These are phyloP conservation scores for Aureobasidium sp. DNA, from an alignment of 2,329 filamentous ascomycete genomes.

Conservation along the genomic window DNA sequence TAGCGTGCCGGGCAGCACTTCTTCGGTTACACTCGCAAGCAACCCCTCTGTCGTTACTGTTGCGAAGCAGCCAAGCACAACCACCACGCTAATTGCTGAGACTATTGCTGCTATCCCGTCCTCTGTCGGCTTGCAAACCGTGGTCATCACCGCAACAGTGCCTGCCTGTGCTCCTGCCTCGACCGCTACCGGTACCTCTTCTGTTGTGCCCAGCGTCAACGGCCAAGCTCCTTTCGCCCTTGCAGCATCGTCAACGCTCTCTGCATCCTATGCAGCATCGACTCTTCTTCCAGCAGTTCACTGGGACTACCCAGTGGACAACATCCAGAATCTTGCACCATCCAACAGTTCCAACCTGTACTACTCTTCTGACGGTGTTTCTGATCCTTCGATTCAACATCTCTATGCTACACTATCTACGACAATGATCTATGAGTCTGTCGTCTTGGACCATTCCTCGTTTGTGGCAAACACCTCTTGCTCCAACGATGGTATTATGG, in stretches of 20 bases:
- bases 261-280: background rate
- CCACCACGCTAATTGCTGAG: background rate
- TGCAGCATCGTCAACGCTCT: background rate
- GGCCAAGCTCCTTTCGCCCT: background rate
- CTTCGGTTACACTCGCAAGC: background rate
- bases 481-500: background rate
- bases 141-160: background rate
- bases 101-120: background rate
- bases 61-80: background rate
- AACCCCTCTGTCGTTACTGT: background rate
- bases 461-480: background rate
- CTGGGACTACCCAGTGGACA: background rate
- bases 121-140: background rate
- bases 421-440: background rate
- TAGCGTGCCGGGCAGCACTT: background rate
- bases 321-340: background rate
- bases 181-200: background rate
- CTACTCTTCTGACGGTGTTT: background rate
- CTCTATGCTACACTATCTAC: background rate
- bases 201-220: background rate
- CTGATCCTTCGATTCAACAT: constrained; percentile 1
- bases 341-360: background rate
- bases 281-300: constrained; percentile 10
- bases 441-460: background rate
- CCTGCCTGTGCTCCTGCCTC: background rate